Percentiles rank a stretch among this genome's conserved stretches.
phyloP scores from a whole-genome alignment of 2,329 filamentous ascomycete species.

The Periconia sp. region DNA sequence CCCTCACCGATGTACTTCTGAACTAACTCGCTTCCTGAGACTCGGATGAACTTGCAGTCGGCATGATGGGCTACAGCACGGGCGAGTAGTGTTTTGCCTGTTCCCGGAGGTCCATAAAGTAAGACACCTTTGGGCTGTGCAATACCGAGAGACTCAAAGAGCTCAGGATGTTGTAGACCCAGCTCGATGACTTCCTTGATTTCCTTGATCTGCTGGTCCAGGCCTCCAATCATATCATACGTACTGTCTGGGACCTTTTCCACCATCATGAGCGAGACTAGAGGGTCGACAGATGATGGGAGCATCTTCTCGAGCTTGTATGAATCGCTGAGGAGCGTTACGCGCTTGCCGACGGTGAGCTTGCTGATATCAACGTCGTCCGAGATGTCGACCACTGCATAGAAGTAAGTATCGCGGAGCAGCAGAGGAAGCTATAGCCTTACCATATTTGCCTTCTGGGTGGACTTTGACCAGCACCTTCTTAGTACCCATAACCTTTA shows the following conservation, averaged over 20 bases:
- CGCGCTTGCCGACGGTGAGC: constrained; percentile 95
- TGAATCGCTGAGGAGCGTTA: constrained; percentile 93
- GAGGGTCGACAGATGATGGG: constrained; percentile 94
- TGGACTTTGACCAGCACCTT: constrained; percentile 99
- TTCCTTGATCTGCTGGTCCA: constrained; percentile 99
- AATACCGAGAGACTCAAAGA: constrained; percentile 98
- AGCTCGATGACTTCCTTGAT: constrained; percentile 99
- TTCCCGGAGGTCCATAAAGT: constrained; percentile 94
- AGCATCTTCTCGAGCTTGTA: constrained; percentile 99
- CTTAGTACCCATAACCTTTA: constrained; percentile 99
- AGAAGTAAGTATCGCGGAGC: constrained; percentile 7
- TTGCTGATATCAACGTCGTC: constrained; percentile 94
- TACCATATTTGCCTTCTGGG: constrained; percentile 99
- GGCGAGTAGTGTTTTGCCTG: constrained; percentile 93
- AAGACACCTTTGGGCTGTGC: constrained; percentile 97
- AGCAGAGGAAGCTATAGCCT: constrained; percentile 35
- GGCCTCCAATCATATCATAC: constrained; percentile 99
- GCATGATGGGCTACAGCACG: constrained; percentile 97
- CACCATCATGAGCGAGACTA: constrained; percentile 99
- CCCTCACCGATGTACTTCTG: constrained; percentile 99
- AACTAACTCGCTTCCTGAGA: constrained; percentile 93
- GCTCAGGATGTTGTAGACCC: constrained; percentile 95
- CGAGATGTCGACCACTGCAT: constrained; percentile 87
- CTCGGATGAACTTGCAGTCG: constrained; percentile 98
- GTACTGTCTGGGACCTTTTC: constrained; percentile 99